A percentile compares a stretch with the other conserved stretches of the same genome.
phyloP scores from a whole-genome alignment of 495 filamentous ascomycete genomes.

The Xylona heveae region DNA sequence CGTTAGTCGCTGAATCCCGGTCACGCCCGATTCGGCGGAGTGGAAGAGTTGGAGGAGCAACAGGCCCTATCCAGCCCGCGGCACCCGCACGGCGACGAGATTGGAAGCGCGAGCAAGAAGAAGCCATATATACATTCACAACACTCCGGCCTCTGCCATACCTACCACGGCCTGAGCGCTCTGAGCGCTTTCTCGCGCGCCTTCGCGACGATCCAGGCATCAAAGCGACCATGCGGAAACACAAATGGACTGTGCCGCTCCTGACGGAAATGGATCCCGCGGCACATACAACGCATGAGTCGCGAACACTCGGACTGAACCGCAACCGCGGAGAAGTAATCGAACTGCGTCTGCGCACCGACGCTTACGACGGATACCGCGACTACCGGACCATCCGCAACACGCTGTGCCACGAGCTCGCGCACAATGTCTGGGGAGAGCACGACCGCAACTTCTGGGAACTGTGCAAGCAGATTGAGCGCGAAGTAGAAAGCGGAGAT shows the following conservation, averaged over 20 bases:
- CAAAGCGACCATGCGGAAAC: slow-evolving; percentile 54
- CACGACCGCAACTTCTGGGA: slow-evolving; percentile 85
- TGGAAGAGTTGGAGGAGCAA: slow-evolving; percentile 7
- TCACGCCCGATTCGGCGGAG: slow-evolving; percentile 11
- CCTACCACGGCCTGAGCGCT: slow-evolving; percentile 50
- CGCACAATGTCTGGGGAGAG: slow-evolving; percentile 68
- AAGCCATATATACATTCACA: slow-evolving; percentile 59
- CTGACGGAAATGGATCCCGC: slow-evolving; percentile 90
- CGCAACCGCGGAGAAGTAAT: slow-evolving; percentile 77
- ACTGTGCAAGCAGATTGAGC: slow-evolving; percentile 64
- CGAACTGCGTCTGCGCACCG: slow-evolving; percentile 73
- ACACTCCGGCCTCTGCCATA: slow-evolving; percentile 53
- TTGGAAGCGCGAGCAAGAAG: slow-evolving; percentile 24
- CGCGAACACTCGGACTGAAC: slow-evolving; percentile 71
- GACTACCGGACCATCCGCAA: slow-evolving; percentile 80
- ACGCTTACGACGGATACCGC: slow-evolving; percentile 83
- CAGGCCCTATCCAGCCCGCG: slow-evolving; percentile 19
- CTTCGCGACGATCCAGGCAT: slow-evolving; percentile 74
- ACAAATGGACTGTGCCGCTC: slow-evolving; percentile 69
- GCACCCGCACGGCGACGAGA: slow-evolving; percentile 17
- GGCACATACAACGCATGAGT: slow-evolving; percentile 59
- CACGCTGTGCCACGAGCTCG: slow-evolving; percentile 86
- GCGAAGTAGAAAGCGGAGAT: slow-evolving; percentile 61
- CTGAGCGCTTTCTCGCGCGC: slow-evolving; percentile 50
- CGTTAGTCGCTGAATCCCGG: slow-evolving; percentile 20